These are phyloP conservation scores for Lachnellula hyalina DNA, from an alignment of 2,329 filamentous ascomycete species.

Conservation along the genomic window DNA sequence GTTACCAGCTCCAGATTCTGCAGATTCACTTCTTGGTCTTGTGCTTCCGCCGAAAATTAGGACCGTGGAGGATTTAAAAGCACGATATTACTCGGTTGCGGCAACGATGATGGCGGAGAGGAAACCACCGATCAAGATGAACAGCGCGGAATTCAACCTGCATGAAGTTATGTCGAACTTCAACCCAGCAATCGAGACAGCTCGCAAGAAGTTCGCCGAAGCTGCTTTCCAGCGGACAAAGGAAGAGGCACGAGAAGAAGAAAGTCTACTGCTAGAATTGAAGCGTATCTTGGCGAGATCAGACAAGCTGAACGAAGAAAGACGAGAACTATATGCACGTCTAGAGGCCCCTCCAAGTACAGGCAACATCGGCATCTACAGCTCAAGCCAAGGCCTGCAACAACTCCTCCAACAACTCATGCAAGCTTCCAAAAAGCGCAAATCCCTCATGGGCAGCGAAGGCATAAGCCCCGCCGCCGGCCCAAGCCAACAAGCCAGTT, in stretches of 20 bases:
- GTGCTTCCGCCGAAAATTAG: slow-evolving; percentile 48
- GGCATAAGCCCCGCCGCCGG: slow-evolving; percentile 41
- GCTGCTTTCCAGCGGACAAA: slow-evolving; percentile 72
- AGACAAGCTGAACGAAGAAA: slow-evolving; percentile 80
- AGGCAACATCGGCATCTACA: slow-evolving; percentile 68
- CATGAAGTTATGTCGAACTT: slow-evolving; percentile 86
- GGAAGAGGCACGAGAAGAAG: slow-evolving; percentile 89
- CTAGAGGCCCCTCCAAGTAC: slow-evolving; percentile 75
- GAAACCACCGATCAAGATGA: slow-evolving; percentile 82
- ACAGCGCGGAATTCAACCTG: slow-evolving; percentile 70
- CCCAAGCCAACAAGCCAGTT: slow-evolving; percentile 33
- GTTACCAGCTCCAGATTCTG: slow-evolving; percentile 39
- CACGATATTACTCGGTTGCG: slow-evolving; percentile 82
- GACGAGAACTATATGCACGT: slow-evolving; percentile 78
- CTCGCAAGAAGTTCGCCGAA: slow-evolving; percentile 79
- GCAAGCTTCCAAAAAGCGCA: slow-evolving; percentile 77
- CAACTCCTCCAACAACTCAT: slow-evolving; percentile 78
- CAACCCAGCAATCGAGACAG: slow-evolving; percentile 71
- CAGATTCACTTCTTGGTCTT: slow-evolving; percentile 44
- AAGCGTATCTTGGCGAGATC: slow-evolving; percentile 86
- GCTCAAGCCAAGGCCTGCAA: slow-evolving; percentile 73
- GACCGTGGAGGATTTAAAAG: slow-evolving; percentile 85
- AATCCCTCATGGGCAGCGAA: slow-evolving; percentile 60
- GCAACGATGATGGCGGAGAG: slow-evolving; percentile 76
- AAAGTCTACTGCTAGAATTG: slow-evolving; percentile 81